These are phyloP conservation scores for Hura crepitans DNA, from an alignment of 441 rosid species.

Conservation along the genomic window DNA sequence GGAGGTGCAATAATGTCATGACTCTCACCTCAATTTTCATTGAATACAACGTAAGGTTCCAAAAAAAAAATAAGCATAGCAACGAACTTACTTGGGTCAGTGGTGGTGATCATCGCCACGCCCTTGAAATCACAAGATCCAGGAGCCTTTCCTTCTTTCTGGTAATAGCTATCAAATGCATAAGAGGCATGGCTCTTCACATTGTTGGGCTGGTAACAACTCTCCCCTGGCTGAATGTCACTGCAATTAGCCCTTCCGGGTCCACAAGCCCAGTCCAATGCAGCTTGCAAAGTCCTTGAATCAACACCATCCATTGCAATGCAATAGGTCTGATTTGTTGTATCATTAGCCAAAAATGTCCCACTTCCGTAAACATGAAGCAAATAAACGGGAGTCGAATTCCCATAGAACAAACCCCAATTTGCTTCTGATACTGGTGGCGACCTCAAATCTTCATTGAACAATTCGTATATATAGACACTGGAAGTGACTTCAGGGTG, in stretches of 20 bases:
- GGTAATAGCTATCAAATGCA: conserved; percentile 97
- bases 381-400: conserved; percentile 75
- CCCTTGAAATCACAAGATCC: conserved; percentile 98
- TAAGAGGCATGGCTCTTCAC: conserved; percentile 83
- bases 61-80: neutral
- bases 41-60: neutral
- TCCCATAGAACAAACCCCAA: conserved; percentile 87
- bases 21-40: conserved; percentile 11
- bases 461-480: conserved; percentile 79
- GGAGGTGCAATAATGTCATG: conserved; percentile 1
- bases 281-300: conserved; percentile 74
- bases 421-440: conserved; percentile 78
- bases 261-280: conserved; percentile 98
- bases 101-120: conserved; percentile 87
- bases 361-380: conserved; percentile 90
- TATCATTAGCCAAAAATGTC: conserved; percentile 79
- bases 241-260: conserved; percentile 85
- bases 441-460: conserved; percentile 78
- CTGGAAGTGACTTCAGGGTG: conserved; percentile 82
- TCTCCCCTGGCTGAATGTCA: conserved; percentile 94
- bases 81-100: conserved; percentile 80
- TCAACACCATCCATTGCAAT: conserved; percentile 72
- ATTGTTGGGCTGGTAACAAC: conserved; percentile 81
- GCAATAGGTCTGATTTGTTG: conserved; percentile 87
- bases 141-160: conserved; percentile 62